Evolutionary conservation across 2,329 filamentous ascomycete species (phyloP), one percentile per base, ranked within the genome.

Genomic region (Penicillium verrucosum): DNA sequence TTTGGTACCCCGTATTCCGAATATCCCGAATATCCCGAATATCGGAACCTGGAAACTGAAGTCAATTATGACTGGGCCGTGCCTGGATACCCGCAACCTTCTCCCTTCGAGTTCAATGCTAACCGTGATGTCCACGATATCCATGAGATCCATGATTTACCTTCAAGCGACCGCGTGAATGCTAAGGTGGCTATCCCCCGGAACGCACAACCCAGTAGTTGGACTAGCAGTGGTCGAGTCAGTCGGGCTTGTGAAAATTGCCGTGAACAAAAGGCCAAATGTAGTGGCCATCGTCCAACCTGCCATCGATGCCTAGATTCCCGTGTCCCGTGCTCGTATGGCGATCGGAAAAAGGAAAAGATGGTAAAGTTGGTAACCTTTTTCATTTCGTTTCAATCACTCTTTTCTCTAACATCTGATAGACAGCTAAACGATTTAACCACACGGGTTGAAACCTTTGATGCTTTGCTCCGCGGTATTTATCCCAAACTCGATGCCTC

Each of bases 211-310:
- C 40, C 66, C 25, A 63, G 54, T 56, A 61, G 40, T 50, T 65
- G 60, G 59, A 65, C 63, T 41, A 68, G 51, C 47, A 68, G 64
- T 29, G 69, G 69, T 51, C 70, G 72, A 32, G 70, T 73, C 40
- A 71, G 71, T 54, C 70, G 68, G 34, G 76, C 77, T 5, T 79
- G 77, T 54, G 76, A 79, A 60, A 74, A 74, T 51, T 79, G 77
- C 59, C 74, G 76, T 11, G 72, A 76, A 41, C 71, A 77, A 50
- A 78, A 79, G 63, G 76, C 75, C 53, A 79, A 78, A 66, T 79
- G 77, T 65, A 75, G 71, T 59, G 77, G 77, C 7, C 73, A 78
- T 63, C 73, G 71, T 40, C 77, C 77, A 32, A 66, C 67, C 30
- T 79, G 77, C 56, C 67, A 74, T 52, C 70, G 77, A 47, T 79